A percentile compares a stretch with the other conserved stretches of the same genome.
Evolutionary conservation across 2,329 filamentous ascomycete species (phyloP).

Genomic region (Fusarium miscanthi): DNA sequence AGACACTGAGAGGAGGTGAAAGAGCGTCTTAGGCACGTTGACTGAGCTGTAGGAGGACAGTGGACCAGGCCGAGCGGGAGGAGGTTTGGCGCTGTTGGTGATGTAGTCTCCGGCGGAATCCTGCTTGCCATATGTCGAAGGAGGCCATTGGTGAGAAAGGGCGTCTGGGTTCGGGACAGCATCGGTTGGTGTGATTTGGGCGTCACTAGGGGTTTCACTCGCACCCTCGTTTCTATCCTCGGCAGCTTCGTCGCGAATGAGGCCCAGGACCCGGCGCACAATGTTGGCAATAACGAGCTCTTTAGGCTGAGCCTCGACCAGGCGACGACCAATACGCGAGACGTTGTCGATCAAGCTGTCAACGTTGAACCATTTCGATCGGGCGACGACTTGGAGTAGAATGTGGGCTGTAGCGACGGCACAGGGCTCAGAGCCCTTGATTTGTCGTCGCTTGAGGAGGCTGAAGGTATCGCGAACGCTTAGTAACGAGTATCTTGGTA

Average conservation of each 20-base stretch:
- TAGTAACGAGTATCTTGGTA: conserved; percentile 13
- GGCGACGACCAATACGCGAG: conserved; percentile 78
- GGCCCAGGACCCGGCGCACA: conserved; percentile 85
- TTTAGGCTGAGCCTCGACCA: conserved; percentile 85
- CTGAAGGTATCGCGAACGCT: conserved; percentile 55
- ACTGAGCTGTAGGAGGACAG: conserved; percentile 72
- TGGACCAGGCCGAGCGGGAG: conserved; percentile 67
- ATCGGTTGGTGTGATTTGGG: conserved; percentile 54
- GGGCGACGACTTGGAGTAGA: conserved; percentile 85
- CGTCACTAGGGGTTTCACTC: conserved; percentile 70
- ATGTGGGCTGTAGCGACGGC: conserved; percentile 92
- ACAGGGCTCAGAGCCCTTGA: conserved; percentile 86
- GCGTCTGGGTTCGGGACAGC: conserved; percentile 48
- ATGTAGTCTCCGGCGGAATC: conserved; percentile 49
- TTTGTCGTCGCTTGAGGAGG: conserved; percentile 90
- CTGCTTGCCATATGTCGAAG: conserved; percentile 50
- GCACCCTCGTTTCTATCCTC: conserved; percentile 76
- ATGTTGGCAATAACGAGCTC: conserved; percentile 97
- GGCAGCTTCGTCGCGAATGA: conserved; percentile 91
- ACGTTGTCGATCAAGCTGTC: conserved; percentile 83
- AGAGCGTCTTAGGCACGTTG: conserved; percentile 79
- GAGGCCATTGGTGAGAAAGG: conserved; percentile 44
- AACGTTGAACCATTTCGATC: conserved; percentile 81
- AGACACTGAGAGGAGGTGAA: conserved; percentile 84
- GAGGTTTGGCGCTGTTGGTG: conserved; percentile 44